These are phyloP conservation scores for Bryum argenteum DNA, from an alignment of 225 moss, liverwort and hornwort genomes.

Conservation along the genomic window DNA sequence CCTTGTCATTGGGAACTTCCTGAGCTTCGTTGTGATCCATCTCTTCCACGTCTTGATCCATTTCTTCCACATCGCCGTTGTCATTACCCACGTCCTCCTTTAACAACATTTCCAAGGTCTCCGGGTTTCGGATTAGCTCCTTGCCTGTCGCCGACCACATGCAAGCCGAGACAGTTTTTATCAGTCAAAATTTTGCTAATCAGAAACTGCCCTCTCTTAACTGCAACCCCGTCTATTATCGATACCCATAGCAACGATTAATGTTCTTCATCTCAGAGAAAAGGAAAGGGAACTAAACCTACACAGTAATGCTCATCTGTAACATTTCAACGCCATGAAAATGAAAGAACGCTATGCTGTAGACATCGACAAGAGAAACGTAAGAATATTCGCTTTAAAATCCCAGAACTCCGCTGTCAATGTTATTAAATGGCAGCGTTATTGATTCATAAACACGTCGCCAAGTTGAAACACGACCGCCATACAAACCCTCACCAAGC, in stretches of 20 bases:
- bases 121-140: constrained; percentile 55
- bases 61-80: constrained; percentile 35
- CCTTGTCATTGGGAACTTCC: constrained; percentile 22
- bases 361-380: not conserved
- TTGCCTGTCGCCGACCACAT: constrained; percentile 26
- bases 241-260: too few species aligned
- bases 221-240: not conserved
- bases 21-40: constrained; percentile 14
- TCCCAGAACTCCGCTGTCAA: not conserved
- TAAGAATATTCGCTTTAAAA: not conserved
- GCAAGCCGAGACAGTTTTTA: not conserved
- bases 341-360: not conserved
- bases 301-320: not conserved
- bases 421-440: too few species aligned
- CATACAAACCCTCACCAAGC: constrained; percentile 3
- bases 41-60: constrained; percentile 28
- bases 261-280: not conserved
- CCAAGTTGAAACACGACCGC: not conserved
- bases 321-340: not conserved
- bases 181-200: too few species aligned
- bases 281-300: not conserved
- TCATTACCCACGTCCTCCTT: constrained; percentile 36
- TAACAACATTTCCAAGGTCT: constrained; percentile 48
- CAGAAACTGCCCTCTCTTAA: not conserved
- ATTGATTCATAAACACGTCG: not conserved